phyloP scores from a whole-genome alignment of 108 stramenopile genomes.

The Skeletonema menzelii region DNA sequence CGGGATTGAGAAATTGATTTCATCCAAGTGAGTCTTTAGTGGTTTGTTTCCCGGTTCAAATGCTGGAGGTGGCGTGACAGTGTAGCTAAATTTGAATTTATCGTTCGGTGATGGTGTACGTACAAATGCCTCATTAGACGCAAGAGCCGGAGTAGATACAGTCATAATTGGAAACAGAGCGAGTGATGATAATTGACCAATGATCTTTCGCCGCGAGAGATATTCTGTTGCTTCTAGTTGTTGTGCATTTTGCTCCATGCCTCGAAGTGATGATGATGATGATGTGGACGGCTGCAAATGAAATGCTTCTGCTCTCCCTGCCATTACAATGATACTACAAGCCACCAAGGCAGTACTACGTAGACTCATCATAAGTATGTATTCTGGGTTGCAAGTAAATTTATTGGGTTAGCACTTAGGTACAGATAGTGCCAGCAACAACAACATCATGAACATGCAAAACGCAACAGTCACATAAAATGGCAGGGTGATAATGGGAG shows the following conservation, averaged over 20 bases:
- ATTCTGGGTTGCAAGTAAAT: too few relatives aligned
- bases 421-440: too few relatives aligned
- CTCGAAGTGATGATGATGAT: not conserved
- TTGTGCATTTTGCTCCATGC: not conserved
- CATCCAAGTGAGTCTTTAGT: conserved; percentile 80
- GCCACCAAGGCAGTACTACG: too few relatives aligned
- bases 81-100: conserved; percentile 45
- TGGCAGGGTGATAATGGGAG: too few relatives aligned
- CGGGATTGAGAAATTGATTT: conserved; percentile 61
- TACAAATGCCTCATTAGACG: conserved; percentile 22
- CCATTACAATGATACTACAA: not conserved
- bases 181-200: conserved; percentile 3
- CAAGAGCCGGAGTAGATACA: not conserved
- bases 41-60: conserved; percentile 61
- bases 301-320: not conserved
- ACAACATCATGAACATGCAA: too few relatives aligned
- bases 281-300: not conserved
- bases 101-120: conserved; percentile 30
- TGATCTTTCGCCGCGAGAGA: conserved; percentile 13
- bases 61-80: conserved; percentile 34
- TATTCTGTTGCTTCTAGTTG: not conserved
- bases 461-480: too few relatives aligned
- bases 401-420: too few relatives aligned
- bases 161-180: not conserved
- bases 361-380: too few relatives aligned